phyloP scores from a whole-genome alignment of 2,329 filamentous ascomycete species.

The Colletotrichum chrysophilum region DNA sequence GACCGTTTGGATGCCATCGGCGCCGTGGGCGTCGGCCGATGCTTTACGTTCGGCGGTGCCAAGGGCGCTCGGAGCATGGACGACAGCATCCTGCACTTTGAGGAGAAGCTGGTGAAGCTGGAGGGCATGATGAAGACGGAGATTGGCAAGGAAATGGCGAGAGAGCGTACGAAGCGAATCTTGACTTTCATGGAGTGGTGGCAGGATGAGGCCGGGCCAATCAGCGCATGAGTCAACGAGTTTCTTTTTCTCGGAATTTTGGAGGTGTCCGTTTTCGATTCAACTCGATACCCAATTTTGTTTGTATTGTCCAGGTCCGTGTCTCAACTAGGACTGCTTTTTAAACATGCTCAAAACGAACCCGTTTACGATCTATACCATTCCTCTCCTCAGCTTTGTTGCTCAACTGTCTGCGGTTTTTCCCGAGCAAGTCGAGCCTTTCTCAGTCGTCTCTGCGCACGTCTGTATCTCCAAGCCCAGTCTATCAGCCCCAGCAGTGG shows the following conservation, averaged over 20 bases:
- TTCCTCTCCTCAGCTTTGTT: neutral
- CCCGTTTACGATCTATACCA: neutral
- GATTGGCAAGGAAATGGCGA: conserved; percentile 57
- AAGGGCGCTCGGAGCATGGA: conserved; percentile 59
- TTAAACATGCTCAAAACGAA: neutral
- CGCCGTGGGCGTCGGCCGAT: conserved; percentile 80
- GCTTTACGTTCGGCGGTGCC: conserved; percentile 78
- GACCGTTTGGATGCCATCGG: conserved; percentile 92
- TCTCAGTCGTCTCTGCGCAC: neutral
- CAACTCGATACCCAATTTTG: conserved; percentile 17
- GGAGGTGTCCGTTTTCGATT: conserved; percentile 2
- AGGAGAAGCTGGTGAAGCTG: conserved; percentile 74
- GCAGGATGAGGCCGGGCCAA: conserved; percentile 49
- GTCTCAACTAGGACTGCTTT: neutral
- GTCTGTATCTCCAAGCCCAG: conserved; percentile 17
- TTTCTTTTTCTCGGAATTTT: neutral
- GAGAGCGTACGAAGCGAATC: conserved; percentile 58
- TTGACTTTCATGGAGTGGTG: conserved; percentile 62
- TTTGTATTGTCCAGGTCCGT: neutral
- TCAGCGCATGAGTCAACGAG: neutral
- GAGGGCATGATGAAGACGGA: conserved; percentile 69
- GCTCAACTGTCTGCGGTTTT: neutral
- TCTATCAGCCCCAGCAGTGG: conserved; percentile 7
- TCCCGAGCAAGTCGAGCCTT: neutral
- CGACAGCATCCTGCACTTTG: conserved; percentile 75